Evolutionary conservation across 1,284 basidiomycete genomes (phyloP).

Genomic region (Athelia sp.): DNA sequence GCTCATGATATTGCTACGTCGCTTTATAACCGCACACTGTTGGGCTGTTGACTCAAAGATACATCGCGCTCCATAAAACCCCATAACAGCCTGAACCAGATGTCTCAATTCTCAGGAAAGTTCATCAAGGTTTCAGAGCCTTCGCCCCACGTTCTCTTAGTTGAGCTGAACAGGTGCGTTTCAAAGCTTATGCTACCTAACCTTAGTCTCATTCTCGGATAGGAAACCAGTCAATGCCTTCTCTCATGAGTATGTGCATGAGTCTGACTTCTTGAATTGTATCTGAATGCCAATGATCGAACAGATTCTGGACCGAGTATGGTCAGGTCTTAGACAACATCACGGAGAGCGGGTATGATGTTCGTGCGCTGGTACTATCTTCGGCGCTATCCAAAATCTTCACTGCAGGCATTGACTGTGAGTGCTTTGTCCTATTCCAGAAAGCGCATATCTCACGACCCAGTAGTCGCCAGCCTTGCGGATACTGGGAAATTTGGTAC

Average conservation of each 20-base stretch:
- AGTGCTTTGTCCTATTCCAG: constrained; percentile 21
- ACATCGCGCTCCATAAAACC: no score
- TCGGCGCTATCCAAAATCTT: constrained; percentile 70
- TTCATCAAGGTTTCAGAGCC: constrained; percentile 54
- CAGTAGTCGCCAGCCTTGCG: constrained; percentile 5
- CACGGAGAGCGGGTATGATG: constrained; percentile 42
- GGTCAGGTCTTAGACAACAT: constrained; percentile 57
- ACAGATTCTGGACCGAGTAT: constrained; percentile 75
- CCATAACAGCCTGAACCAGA: background rate
- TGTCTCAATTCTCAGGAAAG: constrained; percentile 28
- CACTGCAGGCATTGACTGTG: constrained; percentile 79
- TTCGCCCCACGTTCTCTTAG: constrained; percentile 43
- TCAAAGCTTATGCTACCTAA: background rate
- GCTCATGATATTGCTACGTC: no score
- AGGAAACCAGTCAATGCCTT: constrained; percentile 80
- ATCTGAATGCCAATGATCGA: background rate
- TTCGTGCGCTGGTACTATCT: constrained; percentile 69
- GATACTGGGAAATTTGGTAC: constrained; percentile 23
- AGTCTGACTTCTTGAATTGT: constrained; percentile 1
- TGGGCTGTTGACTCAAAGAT: no score
- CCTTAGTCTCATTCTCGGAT: background rate
- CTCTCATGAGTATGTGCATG: constrained; percentile 42
- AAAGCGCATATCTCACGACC: no score
- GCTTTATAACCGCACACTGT: no score
- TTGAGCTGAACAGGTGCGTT: constrained; percentile 52